Base-by-base conservation (phyloP, 163 green algal genomes). In the Volvox carteri region DNA sequence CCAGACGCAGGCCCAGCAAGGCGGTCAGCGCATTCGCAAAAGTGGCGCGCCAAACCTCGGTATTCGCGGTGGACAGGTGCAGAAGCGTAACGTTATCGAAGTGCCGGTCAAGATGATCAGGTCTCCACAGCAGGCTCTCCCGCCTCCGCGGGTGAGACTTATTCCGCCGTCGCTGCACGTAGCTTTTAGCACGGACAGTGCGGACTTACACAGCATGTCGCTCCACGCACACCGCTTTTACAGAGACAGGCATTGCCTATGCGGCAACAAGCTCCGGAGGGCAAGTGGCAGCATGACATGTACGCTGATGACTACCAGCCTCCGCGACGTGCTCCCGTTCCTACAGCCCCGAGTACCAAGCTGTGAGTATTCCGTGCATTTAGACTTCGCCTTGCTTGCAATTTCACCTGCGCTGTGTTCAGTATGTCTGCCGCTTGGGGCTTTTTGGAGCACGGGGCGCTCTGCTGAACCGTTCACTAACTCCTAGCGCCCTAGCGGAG, bases 221-320 rank as follows among this genome's bases (percentile, higher is more conserved):
- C n/a, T n/a, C n/a, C n/a, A n/a, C n/a, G n/a, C n/a, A n/a, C n/a
- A n/a, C n/a, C n/a, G n/a, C n/a, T 74, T n/a, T 44, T 30, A 19
- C 39, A 85, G 35, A 60, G 28, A 37, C 54, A 56, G 23, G 33
- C 37, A 33, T 42, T 60, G 25, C 56, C 19, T n/a, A 14, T n/a
- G 33, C 80, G 68, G 39, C 68, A 75, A 50, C 50, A 48, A 23
- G 83, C 83, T 14, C 83, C 70, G 3, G 83, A 88, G 33, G 68
- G 54, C 68, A 78, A 65, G 30, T 88, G 83, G 83, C 35, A 75
- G 68, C 83, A 88, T 50, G 83, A 88, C 39, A 46, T 83, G 68
- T 88, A 84, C 41, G 1, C 52, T 4, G 83, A 83, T n/a, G 83
- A 73, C 50, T 74, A 56, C 46, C 21, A 5, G 7, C 65, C 44